Percentiles rank a stretch among this genome's conserved stretches.
phyloP scores from a whole-genome alignment of 1,139 yeast species.

The Saccharomyces hybrid region DNA sequence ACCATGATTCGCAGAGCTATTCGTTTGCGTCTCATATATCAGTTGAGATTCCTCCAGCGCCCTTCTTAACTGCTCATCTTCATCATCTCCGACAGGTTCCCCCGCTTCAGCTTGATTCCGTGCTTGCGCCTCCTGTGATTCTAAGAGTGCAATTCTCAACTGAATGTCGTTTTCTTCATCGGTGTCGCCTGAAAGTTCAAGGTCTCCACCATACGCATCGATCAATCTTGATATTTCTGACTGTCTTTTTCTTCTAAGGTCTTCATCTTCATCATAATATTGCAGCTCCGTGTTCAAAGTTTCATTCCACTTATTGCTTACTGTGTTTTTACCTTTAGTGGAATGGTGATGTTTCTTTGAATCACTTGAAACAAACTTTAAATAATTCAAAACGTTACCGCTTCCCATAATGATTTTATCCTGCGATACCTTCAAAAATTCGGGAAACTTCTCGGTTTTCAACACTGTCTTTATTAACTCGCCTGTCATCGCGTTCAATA shows the following conservation, averaged over 20 bases:
- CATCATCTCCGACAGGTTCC: constrained; percentile 6
- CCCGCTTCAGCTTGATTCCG: constrained; percentile 4
- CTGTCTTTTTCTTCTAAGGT: constrained; percentile 17
- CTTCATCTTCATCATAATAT: constrained; percentile 30
- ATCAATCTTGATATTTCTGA: constrained; percentile 18
- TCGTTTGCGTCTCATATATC: constrained; percentile 33
- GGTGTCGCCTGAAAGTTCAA: constrained; percentile 8
- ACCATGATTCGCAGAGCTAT: constrained; percentile 24
- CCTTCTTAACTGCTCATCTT: constrained; percentile 18
- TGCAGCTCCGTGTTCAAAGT: constrained; percentile 24
- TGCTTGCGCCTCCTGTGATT: constrained; percentile 24
- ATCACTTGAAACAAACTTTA: constrained; percentile 18
- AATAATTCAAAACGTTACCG: constrained; percentile 25
- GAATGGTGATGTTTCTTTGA: neutral
- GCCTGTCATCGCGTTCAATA: constrained; percentile 49
- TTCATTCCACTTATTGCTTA: constrained; percentile 27
- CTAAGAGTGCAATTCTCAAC: constrained; percentile 37
- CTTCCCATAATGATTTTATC: constrained; percentile 27
- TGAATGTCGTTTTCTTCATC: constrained; percentile 38
- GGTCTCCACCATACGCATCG: constrained; percentile 30
- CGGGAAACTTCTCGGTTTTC: constrained; percentile 27
- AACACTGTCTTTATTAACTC: constrained; percentile 28
- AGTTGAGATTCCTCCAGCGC: constrained; percentile 33
- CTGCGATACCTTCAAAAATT: constrained; percentile 26
- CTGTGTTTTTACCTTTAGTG: constrained; percentile 8